These are phyloP conservation scores for Olyra latifolia DNA, from an alignment of 176 grass and related monocot genomes.

Conservation along the genomic window DNA sequence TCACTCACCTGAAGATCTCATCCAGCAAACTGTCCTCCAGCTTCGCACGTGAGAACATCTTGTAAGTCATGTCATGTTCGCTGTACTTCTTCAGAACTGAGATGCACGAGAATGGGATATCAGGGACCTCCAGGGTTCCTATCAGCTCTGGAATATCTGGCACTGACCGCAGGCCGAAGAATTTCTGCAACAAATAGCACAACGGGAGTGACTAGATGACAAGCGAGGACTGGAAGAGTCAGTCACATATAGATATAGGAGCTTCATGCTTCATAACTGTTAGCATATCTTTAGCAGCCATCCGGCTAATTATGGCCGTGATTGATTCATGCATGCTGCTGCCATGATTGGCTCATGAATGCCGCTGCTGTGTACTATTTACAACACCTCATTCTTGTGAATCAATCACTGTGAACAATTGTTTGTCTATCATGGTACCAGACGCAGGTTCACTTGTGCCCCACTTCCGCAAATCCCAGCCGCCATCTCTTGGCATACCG, in stretches of 20 bases:
- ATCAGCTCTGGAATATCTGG: constrained; percentile 74
- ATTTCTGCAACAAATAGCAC: constrained; percentile 46
- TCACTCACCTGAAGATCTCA: constrained; percentile 76
- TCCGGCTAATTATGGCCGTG: too few species aligned
- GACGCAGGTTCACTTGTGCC: too few species aligned
- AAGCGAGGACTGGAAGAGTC: background rate
- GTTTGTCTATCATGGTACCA: too few species aligned
- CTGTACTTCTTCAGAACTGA: constrained; percentile 73
- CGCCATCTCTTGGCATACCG: too few species aligned
- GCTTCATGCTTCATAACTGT: background rate
- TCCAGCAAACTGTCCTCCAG: constrained; percentile 63
- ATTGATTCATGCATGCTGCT: too few species aligned
- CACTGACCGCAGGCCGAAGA: constrained; percentile 67
- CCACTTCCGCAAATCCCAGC: too few species aligned
- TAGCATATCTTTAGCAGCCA: too few species aligned
- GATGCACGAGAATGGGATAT: constrained; percentile 78
- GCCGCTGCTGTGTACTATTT: too few species aligned
- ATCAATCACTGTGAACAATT: too few species aligned
- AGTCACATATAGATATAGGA: too few species aligned
- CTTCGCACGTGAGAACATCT: constrained; percentile 73
- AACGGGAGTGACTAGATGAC: background rate
- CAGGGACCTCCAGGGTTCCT: constrained; percentile 75
- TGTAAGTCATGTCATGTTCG: constrained; percentile 72
- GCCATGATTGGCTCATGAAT: too few species aligned
- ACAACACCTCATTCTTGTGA: too few species aligned